phyloP scores from a whole-genome alignment of 1,139 yeast species.

The Pichia sp. region DNA sequence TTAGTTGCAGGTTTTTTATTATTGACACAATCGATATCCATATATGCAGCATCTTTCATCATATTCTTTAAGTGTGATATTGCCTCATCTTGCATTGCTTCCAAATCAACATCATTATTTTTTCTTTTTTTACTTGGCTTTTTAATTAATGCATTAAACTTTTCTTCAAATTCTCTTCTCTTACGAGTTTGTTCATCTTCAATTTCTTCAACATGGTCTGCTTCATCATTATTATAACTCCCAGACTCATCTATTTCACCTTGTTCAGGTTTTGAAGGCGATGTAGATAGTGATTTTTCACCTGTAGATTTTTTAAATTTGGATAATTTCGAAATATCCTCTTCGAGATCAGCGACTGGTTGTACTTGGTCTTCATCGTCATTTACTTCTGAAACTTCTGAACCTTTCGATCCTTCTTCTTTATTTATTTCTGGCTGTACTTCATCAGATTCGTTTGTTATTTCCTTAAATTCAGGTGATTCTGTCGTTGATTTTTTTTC shows the following conservation, averaged over 20 bases:
- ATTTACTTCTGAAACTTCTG: slow-evolving; percentile 4
- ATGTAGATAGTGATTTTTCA: neutral
- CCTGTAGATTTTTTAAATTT: slow-evolving; percentile 30
- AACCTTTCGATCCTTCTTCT: too few relatives aligned
- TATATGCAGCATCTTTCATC: slow-evolving; percentile 91
- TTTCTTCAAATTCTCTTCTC: slow-evolving; percentile 75
- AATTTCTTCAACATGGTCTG: slow-evolving; percentile 20
- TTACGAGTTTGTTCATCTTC: slow-evolving; percentile 48
- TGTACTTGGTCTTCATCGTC: too few relatives aligned
- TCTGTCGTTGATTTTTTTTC: too few relatives aligned
- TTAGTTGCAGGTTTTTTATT: slow-evolving; percentile 78
- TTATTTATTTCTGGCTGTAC: neutral
- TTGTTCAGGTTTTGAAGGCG: slow-evolving; percentile 7
- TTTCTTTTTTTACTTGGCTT: slow-evolving; percentile 50
- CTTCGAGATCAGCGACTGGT: slow-evolving; percentile 24
- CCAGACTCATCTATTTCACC: slow-evolving; percentile 8
- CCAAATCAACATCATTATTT: slow-evolving; percentile 87
- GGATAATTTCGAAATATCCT: slow-evolving; percentile 35
- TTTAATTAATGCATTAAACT: slow-evolving; percentile 65
- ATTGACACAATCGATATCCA: slow-evolving; percentile 79
- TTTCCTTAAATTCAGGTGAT: too few relatives aligned
- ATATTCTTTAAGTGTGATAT: slow-evolving; percentile 75
- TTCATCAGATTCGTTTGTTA: neutral
- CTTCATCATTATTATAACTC: slow-evolving; percentile 23
- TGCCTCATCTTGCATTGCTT: slow-evolving; percentile 89